phyloP scores from a whole-genome alignment of 257 asterid species.

The Ehretia macrophylla region DNA sequence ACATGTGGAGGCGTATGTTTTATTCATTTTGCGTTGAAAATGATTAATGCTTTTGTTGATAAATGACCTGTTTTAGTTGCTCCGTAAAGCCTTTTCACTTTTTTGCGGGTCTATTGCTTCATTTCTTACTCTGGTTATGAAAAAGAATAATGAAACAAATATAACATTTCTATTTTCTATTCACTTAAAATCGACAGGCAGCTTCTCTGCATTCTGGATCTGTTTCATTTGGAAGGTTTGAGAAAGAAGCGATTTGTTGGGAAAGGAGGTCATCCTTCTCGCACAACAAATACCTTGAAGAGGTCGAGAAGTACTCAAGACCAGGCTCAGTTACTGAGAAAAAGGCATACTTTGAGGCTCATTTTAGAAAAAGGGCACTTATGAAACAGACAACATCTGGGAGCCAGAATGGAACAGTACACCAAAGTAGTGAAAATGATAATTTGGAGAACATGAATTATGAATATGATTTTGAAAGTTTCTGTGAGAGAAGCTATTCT shows the following conservation, averaged over 20 bases:
- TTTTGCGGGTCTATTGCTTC: neutral
- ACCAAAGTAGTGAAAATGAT: constrained; percentile 36
- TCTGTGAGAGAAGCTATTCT: constrained; percentile 18
- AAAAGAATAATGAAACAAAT: neutral
- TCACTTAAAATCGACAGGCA: constrained; percentile 40
- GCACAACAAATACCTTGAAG: constrained; percentile 81
- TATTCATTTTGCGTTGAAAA: no score
- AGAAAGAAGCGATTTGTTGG: constrained; percentile 75
- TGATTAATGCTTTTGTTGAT: no score
- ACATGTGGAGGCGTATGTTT: no score
- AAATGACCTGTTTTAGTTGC: no score
- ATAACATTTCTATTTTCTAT: neutral
- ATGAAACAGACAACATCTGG: constrained; percentile 33
- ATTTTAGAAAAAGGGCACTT: constrained; percentile 51
- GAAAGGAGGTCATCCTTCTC: constrained; percentile 85
- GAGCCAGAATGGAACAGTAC: constrained; percentile 26
- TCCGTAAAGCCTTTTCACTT: no score
- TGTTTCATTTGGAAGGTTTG: constrained; percentile 78
- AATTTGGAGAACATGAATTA: constrained; percentile 21
- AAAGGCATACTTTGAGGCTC: constrained; percentile 88
- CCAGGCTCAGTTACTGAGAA: constrained; percentile 84
- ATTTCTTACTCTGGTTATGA: neutral
- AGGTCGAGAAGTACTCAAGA: constrained; percentile 73
- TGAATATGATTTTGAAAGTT: constrained; percentile 17
- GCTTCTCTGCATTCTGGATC: constrained; percentile 67